phyloP scores from a whole-genome alignment of 2,329 filamentous ascomycete genomes.

The Hymenotorrendiella dingleyae region DNA sequence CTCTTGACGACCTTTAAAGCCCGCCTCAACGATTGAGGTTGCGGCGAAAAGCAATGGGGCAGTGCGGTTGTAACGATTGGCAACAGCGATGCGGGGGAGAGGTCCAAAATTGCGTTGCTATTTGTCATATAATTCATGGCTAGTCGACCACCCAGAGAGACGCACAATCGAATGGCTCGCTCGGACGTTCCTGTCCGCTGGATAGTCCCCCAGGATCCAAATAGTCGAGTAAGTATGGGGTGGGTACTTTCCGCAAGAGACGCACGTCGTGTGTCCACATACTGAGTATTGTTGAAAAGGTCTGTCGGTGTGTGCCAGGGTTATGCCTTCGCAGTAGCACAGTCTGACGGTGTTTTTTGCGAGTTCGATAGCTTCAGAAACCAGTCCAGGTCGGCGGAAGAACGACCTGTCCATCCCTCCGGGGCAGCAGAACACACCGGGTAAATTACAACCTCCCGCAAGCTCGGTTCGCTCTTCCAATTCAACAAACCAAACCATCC shows the following conservation, averaged over 20 bases:
- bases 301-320: constrained; percentile 30
- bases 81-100: constrained; percentile 19
- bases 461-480: too few species aligned
- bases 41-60: constrained; percentile 27
- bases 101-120: too few species aligned
- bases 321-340: constrained; percentile 53
- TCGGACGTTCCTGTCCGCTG: too few species aligned
- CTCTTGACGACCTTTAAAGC: constrained; percentile 50
- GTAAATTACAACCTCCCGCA: too few species aligned
- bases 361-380: constrained; percentile 10
- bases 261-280: constrained; percentile 51
- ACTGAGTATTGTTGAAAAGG: constrained; percentile 41
- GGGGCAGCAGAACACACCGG: too few species aligned
- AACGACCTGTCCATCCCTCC: too few species aligned
- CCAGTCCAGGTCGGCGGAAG: too few species aligned
- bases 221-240: constrained; percentile 28
- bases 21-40: constrained; percentile 40
- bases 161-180: too few species aligned
- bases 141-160: too few species aligned
- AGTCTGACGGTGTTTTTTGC: constrained; percentile 35
- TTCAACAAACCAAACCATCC: too few species aligned
- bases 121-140: too few species aligned
- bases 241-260: constrained; percentile 48
- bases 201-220: too few species aligned
- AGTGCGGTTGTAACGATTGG: constrained; percentile 28